Conservation (phyloP, 2,329 filamentous ascomycete genomes). For the Cadophora gregata region DNA sequence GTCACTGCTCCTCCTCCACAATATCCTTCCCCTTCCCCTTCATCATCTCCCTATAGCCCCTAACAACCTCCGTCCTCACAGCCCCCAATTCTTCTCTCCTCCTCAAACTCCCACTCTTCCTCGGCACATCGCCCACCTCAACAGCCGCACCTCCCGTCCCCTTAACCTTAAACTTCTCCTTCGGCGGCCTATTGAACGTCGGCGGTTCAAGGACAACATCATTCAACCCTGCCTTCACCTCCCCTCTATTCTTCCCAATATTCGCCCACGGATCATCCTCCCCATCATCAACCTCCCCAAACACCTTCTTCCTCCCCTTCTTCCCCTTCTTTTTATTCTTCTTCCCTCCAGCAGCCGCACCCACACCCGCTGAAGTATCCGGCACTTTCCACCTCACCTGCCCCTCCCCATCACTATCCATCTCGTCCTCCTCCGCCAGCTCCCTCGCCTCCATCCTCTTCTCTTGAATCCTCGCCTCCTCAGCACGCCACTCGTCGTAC, state of each 20-base stretch:
- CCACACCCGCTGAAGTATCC: slow-evolving; percentile 49
- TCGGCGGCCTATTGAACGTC: slow-evolving; percentile 42
- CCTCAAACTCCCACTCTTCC: slow-evolving; percentile 71
- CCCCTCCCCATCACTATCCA: slow-evolving; percentile 38
- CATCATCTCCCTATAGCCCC: slow-evolving; percentile 76
- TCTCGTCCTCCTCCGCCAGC: slow-evolving; percentile 41
- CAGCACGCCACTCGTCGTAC: slow-evolving; percentile 77
- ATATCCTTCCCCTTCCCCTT: slow-evolving; percentile 45
- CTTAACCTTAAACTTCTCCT: slow-evolving; percentile 51
- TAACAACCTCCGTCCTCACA: slow-evolving; percentile 73
- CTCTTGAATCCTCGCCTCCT: slow-evolving; percentile 59
- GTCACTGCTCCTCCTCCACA: not conserved
- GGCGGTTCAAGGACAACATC: slow-evolving; percentile 45
- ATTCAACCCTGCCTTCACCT: slow-evolving; percentile 45
- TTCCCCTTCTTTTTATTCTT: slow-evolving; percentile 39
- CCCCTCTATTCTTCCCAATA: slow-evolving; percentile 40
- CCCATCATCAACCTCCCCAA: slow-evolving; percentile 49
- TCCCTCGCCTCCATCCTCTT: slow-evolving; percentile 40
- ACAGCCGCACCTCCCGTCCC: slow-evolving; percentile 62
- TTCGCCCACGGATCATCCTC: slow-evolving; percentile 46
- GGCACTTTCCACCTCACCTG: slow-evolving; percentile 65
- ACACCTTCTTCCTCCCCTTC: slow-evolving; percentile 43
- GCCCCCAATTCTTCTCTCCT: slow-evolving; percentile 75
- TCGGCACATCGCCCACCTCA: slow-evolving; percentile 72
- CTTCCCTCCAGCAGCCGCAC: slow-evolving; percentile 41